Conservation (phyloP, 495 filamentous ascomycete species). For the Durotheca rogersii region DNA sequence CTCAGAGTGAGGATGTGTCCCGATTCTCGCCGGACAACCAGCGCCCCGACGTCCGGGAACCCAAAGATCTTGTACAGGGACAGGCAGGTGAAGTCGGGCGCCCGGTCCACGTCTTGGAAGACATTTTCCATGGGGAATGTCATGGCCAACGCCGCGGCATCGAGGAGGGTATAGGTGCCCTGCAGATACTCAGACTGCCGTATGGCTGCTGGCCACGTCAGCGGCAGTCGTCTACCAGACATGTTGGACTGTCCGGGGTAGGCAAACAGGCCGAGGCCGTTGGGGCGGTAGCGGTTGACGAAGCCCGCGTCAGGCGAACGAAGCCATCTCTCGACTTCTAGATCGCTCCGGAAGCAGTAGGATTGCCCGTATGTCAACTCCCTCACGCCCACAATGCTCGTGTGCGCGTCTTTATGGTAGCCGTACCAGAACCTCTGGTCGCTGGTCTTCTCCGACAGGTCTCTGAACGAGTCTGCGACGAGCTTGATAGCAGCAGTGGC, state of each 20-base stretch:
- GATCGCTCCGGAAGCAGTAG: conserved; percentile 63
- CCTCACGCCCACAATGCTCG: conserved; percentile 69
- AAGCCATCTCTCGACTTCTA: conserved; percentile 69
- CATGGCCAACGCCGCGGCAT: conserved; percentile 71
- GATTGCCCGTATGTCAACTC: conserved; percentile 58
- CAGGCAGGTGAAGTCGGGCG: conserved; percentile 71
- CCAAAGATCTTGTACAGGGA: conserved; percentile 86
- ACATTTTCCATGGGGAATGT: conserved; percentile 59
- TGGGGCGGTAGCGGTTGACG: conserved; percentile 28
- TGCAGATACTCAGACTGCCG: conserved; percentile 47
- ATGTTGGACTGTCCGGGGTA: conserved; percentile 82
- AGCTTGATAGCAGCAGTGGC: conserved; percentile 70
- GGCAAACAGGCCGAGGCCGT: conserved; percentile 61
- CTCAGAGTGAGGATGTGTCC: conserved; percentile 62
- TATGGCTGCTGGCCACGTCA: conserved; percentile 57
- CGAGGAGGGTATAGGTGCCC: conserved; percentile 65
- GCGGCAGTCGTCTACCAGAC: conserved; percentile 67
- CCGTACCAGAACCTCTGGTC: conserved; percentile 64
- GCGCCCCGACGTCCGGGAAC: conserved; percentile 71
- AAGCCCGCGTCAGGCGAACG: conserved; percentile 28
- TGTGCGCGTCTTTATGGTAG: conserved; percentile 74
- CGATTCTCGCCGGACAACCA: conserved; percentile 65
- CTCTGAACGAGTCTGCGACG: conserved; percentile 65
- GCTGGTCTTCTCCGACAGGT: conserved; percentile 48
- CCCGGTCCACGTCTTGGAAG: conserved; percentile 57